Base-by-base conservation (phyloP, 2,329 filamentous ascomycete species). In the Biscogniauxia mediterranea region DNA sequence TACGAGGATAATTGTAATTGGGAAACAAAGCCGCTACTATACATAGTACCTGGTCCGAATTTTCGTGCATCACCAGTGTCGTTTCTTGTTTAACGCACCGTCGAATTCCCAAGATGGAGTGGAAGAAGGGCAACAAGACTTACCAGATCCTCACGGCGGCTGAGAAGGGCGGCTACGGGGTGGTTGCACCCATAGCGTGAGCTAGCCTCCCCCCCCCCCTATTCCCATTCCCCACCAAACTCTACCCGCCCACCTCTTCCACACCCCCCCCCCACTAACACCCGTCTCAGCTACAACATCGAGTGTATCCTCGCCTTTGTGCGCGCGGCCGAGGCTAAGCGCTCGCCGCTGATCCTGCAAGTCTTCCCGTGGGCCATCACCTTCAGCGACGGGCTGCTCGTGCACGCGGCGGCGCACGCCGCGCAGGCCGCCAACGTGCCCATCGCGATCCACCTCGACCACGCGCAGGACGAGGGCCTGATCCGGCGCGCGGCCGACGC, bases 301-400 rank as follows among this genome's bases (percentile, higher is more conserved):
- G 89, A 92, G 77, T 85, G 85, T 54, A 87, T 92, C 66, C 78
- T 91, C 15, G 70, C 62, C 65, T 74, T 75, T 59, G 69, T 75
- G 42, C 63, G 63, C 13, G 66, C 66, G 6, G 66, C 66, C 5
- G 86, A 89, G 75, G 79, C 79, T 38, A 88, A 88, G 65, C 77
- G 79, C 38, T 85, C 86, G 0, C 86, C 87, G 0, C 79, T 86
- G 21, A 88, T 89, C 75, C 84, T 90, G 70, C 85, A 88, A 50
- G 81, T 90, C 66, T 90, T 90, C 72, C 88, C 87, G 75, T 59
- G 57, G 57, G 57, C 57, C 5, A 79, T 90, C 52, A 80, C 84
- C 60, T 90, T 85, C 77, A 85, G 85, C 6, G 80, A 82, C 61
- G 78, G 78, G 5, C 70, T 82, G 56, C 78, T 85, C 50, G 78